These are phyloP conservation scores for Aspergillus sp. DNA, from an alignment of 2,329 filamentous ascomycete genomes.

Conservation along the genomic window DNA sequence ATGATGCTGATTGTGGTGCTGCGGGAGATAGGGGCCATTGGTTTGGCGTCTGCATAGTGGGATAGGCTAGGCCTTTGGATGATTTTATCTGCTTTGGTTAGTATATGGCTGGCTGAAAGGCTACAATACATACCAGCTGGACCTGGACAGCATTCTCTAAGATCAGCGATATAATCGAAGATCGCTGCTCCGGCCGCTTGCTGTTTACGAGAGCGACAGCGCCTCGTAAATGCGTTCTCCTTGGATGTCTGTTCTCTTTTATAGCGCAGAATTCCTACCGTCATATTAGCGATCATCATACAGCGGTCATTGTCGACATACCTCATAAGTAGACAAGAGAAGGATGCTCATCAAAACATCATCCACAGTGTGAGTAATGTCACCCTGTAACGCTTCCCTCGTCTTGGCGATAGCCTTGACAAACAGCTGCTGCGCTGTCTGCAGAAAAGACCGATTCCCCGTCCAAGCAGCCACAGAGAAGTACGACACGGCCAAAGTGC, in stretches of 20 bases:
- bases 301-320: constrained; percentile 4
- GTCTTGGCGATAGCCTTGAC: constrained; percentile 27
- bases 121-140: constrained; percentile 26
- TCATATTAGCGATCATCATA: not conserved
- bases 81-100: constrained; percentile 26
- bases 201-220: constrained; percentile 33
- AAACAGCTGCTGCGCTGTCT: constrained; percentile 26
- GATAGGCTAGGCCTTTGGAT: constrained; percentile 20
- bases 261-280: constrained; percentile 29
- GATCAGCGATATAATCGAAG: constrained; percentile 17
- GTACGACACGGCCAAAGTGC: constrained; percentile 30
- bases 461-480: constrained; percentile 35
- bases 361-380: constrained; percentile 23
- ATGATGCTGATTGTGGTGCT: constrained; percentile 18
- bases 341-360: constrained; percentile 29
- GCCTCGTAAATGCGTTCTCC: constrained; percentile 31
- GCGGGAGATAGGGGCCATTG: constrained; percentile 25
- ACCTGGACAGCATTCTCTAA: constrained; percentile 27
- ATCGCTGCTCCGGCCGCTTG: constrained; percentile 16
- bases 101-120: not conserved
- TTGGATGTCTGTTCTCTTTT: constrained; percentile 23
- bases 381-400: constrained; percentile 23
- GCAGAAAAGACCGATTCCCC: constrained; percentile 25
- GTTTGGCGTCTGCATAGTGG: constrained; percentile 25
- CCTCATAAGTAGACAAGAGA: constrained; percentile 31